These are phyloP conservation scores for Moesziomyces globuligerus DNA, from an alignment of 1,284 basidiomycete genomes.

Conservation along the genomic window DNA sequence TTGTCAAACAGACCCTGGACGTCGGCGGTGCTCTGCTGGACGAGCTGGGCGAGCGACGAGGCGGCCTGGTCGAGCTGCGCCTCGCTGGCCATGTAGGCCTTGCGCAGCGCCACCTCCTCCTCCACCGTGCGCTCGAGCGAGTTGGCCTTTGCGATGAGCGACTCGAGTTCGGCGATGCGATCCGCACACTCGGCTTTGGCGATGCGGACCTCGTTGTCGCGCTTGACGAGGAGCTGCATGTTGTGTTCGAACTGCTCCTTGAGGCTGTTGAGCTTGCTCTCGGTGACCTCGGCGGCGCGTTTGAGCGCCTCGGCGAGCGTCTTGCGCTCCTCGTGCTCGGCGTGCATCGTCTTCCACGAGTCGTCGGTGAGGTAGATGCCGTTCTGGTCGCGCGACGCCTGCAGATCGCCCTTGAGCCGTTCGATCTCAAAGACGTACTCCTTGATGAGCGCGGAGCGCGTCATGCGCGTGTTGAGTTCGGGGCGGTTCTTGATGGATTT, in stretches of 20 bases:
- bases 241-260: constrained; percentile 66
- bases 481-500: constrained; percentile 96
- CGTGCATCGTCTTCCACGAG: constrained; percentile 55
- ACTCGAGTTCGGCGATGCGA: constrained; percentile 48
- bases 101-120: constrained; percentile 73
- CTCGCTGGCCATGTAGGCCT: constrained; percentile 82
- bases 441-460: constrained; percentile 88
- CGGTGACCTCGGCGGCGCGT: constrained; percentile 56
- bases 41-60: constrained; percentile 75
- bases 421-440: constrained; percentile 97
- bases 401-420: constrained; percentile 86
- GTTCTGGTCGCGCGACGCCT: constrained; percentile 68
- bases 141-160: constrained; percentile 38
- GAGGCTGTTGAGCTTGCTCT: constrained; percentile 60
- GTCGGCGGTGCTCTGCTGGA: constrained; percentile 77
- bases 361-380: constrained; percentile 63
- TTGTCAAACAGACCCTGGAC: constrained; percentile 82
- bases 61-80: constrained; percentile 78
- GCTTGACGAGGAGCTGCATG: constrained; percentile 61
- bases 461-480: constrained; percentile 93
- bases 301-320: constrained; percentile 53
- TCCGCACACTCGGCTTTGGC: constrained; percentile 50
- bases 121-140: constrained; percentile 44
- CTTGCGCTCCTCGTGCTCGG: constrained; percentile 53
- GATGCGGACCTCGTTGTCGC: constrained; percentile 52